phyloP scores from a whole-genome alignment of 2,329 filamentous ascomycete genomes.

The Fusarium domesticum region DNA sequence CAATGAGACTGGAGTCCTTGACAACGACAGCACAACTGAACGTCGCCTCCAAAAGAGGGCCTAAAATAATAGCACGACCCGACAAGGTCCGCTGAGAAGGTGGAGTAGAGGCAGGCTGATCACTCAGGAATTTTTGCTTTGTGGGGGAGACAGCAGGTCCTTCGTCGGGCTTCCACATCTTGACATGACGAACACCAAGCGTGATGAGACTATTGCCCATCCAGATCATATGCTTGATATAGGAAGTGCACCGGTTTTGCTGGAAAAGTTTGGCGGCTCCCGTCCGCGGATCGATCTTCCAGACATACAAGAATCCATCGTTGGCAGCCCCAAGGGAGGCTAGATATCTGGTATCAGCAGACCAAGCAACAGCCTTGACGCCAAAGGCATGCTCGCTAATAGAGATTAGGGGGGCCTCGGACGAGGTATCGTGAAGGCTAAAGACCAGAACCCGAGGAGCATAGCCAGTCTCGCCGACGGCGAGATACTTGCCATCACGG shows the following conservation, averaged over 20 bases:
- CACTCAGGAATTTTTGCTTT: constrained; percentile 56
- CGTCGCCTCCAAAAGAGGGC: constrained; percentile 74
- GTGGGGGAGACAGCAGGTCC: constrained; percentile 55
- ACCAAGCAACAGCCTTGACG: constrained; percentile 86
- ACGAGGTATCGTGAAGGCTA: constrained; percentile 73
- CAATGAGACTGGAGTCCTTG: constrained; percentile 67
- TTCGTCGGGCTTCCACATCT: constrained; percentile 86
- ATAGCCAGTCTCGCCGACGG: constrained; percentile 94
- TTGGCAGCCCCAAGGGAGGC: constrained; percentile 86
- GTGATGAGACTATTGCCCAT: constrained; percentile 81
- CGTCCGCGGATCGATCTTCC: constrained; percentile 79
- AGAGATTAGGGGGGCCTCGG: constrained; percentile 77
- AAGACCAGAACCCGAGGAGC: constrained; percentile 89
- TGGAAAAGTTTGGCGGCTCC: constrained; percentile 77
- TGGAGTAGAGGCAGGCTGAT: constrained; percentile 35
- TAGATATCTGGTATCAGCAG: constrained; percentile 77
- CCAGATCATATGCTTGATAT: constrained; percentile 85
- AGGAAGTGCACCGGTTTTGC: constrained; percentile 88
- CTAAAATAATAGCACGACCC: constrained; percentile 85
- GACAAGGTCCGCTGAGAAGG: constrained; percentile 61
- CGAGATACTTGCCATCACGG: constrained; percentile 80
- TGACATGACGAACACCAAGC: constrained; percentile 85
- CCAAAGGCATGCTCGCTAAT: constrained; percentile 89
- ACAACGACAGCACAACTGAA: constrained; percentile 77
- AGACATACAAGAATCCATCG: constrained; percentile 91